Evolutionary conservation across 2,329 filamentous ascomycete species (phyloP).

Genomic region (Neopestalotiopsis sp.): DNA sequence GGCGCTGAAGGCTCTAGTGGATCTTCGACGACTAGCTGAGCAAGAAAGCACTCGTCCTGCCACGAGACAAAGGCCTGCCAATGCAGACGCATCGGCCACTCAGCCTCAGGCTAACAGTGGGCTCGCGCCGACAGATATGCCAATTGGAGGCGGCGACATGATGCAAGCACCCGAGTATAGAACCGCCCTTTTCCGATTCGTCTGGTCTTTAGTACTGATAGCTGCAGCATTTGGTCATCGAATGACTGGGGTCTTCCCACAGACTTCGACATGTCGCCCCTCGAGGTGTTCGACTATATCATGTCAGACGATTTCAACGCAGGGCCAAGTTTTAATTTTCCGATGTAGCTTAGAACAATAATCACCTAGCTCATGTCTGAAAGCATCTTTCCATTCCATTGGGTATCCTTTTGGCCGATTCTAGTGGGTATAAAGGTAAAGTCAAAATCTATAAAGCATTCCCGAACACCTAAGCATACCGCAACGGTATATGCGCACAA

Average conservation of each 20-base stretch:
- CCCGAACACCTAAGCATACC: no score
- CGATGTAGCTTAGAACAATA: no score
- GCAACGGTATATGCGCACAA: no score
- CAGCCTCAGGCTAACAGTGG: neutral
- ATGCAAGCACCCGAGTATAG: neutral
- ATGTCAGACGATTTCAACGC: neutral
- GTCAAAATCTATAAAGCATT: no score
- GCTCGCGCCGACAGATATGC: no score
- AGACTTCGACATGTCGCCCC: neutral
- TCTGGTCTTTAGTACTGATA: neutral
- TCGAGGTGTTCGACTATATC: constrained; percentile 1
- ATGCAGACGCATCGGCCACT: neutral
- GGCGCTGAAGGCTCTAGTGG: neutral
- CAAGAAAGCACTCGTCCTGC: neutral
- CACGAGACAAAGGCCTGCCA: neutral
- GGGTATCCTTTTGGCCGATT: no score
- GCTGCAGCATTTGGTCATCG: neutral
- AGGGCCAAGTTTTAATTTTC: neutral
- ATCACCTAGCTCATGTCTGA: no score
- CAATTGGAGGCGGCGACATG: neutral
- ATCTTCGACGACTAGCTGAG: neutral
- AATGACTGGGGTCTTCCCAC: neutral
- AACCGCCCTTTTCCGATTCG: neutral
- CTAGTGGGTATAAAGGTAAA: no score
- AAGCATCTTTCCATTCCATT: no score